Base-by-base conservation (phyloP, 1,284 basidiomycete genomes). In the Ceratobasidium papillatum region DNA sequence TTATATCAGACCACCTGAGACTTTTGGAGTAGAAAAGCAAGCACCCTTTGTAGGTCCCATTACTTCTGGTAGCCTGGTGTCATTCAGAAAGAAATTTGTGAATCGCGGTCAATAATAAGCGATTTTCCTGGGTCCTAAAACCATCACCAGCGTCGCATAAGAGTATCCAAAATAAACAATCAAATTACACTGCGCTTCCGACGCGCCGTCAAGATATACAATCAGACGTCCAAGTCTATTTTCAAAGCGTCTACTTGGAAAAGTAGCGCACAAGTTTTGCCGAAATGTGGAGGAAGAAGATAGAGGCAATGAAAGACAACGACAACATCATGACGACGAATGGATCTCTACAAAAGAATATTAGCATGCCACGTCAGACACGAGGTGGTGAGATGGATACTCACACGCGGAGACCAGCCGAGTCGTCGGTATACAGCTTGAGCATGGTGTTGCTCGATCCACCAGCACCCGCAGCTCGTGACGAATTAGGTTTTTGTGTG, bases 391-490 rank as follows among this genome's bases (percentile, higher is more conserved):
- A 49, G 34, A 25, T 58, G 63, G n/a, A n/a, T 7, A 91, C 96
- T 83, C 82, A 98, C 95, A 99, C 95, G 87, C 95, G 90, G 76
- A 99, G 88, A 47, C 97, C 97, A 77, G 94, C 94, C 78, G 95
- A 97, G 81, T 99, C 97, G 81, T 97, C 95, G 45, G 97, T 99
- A 89, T 99, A 99, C 17, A 99, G 88, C 84, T 95, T 95, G 81
- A 99, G 89, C 97, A 99, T 99, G 75, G 97, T 99, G 86, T 93
- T 97, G 76, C 92, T 95, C 62, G 94, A 96, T 74, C 97, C 97
- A 74, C 97, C 97, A 71, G 96, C 96, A 73, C 97, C 97, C 34
- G 97, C 97, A 49, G 96, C 92, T 64, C 97, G 91, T 22, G 93
- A 84, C 7, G 95, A 97, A 80, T 95, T 94, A 43, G 97, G 96